phyloP scores from a whole-genome alignment of 371 early-diverging fungal species.

The Actinomucor elegans region DNA sequence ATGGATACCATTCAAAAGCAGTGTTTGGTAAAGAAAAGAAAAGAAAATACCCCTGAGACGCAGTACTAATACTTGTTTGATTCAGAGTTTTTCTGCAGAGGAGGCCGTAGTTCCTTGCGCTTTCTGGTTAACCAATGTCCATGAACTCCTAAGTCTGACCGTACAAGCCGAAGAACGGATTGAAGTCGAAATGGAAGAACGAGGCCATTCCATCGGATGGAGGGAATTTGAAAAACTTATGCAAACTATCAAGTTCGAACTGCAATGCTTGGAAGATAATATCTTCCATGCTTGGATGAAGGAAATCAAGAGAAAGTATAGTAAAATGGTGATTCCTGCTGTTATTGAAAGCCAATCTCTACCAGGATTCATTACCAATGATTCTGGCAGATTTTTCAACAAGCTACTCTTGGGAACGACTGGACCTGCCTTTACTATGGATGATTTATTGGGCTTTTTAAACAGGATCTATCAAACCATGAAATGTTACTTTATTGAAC shows the following conservation, averaged over 20 bases:
- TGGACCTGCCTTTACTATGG: conserved; percentile 79
- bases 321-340: conserved; percentile 90
- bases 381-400: conserved; percentile 81
- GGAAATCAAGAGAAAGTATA: conserved; percentile 87
- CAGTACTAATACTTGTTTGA: not conserved
- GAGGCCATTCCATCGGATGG: conserved; percentile 30
- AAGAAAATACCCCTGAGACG: not conserved
- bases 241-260: conserved; percentile 59
- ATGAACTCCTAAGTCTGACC: conserved; percentile 77
- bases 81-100: conserved; percentile 43
- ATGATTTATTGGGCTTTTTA: conserved; percentile 86
- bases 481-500: conserved; percentile 92
- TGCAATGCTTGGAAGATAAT: conserved; percentile 67
- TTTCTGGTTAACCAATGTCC: conserved; percentile 95
- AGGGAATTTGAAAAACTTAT: conserved; percentile 55
- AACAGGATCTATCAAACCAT: conserved; percentile 87
- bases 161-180: conserved; percentile 37
- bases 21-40: conserved; percentile 60
- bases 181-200: conserved; percentile 31
- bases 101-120: conserved; percentile 63
- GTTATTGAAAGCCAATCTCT: conserved; percentile 90
- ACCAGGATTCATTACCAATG: conserved; percentile 88
- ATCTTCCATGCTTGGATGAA: conserved; percentile 84
- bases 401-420: conserved; percentile 70
- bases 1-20: conserved; percentile 83